Evolutionary conservation across 129 eudicot species (phyloP).

Genomic region (Saussurea involucrata): DNA sequence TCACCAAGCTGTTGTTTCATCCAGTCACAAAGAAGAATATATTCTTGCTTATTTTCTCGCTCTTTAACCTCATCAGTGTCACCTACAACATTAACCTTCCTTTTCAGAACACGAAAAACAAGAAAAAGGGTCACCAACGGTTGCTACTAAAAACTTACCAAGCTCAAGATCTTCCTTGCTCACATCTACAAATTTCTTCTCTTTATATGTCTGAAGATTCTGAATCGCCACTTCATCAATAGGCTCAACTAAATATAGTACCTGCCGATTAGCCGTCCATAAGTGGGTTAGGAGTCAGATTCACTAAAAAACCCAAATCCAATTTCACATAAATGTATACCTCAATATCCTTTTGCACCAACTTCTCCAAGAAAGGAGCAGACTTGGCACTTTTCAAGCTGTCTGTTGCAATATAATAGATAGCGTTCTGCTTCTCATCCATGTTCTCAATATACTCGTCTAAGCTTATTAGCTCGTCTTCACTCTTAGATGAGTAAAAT

Average conservation of each 20-base stretch:
- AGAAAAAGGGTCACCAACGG: not conserved
- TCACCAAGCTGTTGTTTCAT: conserved; percentile 97
- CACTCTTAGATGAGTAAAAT: conserved; percentile 76
- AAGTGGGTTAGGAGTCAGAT: not conserved
- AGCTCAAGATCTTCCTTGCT: conserved; percentile 99
- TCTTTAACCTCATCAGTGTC: conserved; percentile 91
- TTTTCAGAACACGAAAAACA: not conserved
- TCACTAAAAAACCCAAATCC: not conserved
- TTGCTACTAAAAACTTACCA: conserved; percentile 45
- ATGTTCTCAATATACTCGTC: conserved; percentile 86
- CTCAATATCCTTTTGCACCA: conserved; percentile 85
- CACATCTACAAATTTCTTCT: conserved; percentile 94
- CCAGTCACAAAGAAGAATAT: conserved; percentile 86
- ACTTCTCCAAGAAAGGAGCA: conserved; percentile 94
- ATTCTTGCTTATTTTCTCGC: conserved; percentile 87
- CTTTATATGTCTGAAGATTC: conserved; percentile 86
- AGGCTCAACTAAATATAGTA: conserved; percentile 80
- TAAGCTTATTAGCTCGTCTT: conserved; percentile 76
- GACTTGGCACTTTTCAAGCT: conserved; percentile 92
- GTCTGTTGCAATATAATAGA: conserved; percentile 90
- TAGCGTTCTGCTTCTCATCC: conserved; percentile 87
- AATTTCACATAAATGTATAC: conserved; percentile 28
- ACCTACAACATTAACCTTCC: conserved; percentile 33
- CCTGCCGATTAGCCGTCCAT: conserved; percentile 32
- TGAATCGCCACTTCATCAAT: conserved; percentile 96